These are phyloP conservation scores for Lactarius psammicola DNA, from an alignment of 768 basidiomycete genomes.

Conservation along the genomic window DNA sequence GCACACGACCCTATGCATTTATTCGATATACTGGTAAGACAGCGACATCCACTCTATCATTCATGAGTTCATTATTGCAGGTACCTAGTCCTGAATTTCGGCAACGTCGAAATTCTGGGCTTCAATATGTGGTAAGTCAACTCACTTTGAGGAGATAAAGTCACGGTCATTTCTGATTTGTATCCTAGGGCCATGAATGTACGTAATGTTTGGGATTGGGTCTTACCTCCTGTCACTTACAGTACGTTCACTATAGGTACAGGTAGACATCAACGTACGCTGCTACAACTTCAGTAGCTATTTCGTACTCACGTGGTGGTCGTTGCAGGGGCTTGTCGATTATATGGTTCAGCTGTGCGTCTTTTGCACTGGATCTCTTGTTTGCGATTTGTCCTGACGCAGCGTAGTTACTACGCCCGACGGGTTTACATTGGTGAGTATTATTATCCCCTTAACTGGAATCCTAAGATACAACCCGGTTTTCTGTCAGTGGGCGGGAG, in stretches of 20 bases:
- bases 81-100: conserved; percentile 48
- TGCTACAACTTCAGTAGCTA: neutral
- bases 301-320: neutral
- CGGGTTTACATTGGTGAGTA: conserved; percentile 9
- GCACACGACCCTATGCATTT: conserved; percentile 46
- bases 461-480: neutral
- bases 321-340: neutral
- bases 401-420: conserved; percentile 6
- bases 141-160: neutral
- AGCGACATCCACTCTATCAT: neutral
- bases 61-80: conserved; percentile 31
- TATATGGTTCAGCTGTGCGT: conserved; percentile 9
- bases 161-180: neutral
- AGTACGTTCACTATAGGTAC: neutral
- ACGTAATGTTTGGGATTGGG: conserved; percentile 15
- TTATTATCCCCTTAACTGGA: neutral
- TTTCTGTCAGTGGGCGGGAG: conserved; percentile 1
- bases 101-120: conserved; percentile 39
- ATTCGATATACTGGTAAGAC: conserved; percentile 48
- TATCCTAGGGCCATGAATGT: conserved; percentile 28
- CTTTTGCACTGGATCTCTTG: neutral
- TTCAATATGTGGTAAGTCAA: conserved; percentile 43
- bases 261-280: conserved; percentile 3
- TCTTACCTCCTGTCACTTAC: conserved; percentile 16
- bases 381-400: conserved; percentile 6